Percentiles rank a stretch among this genome's conserved stretches.
Conservation (phyloP, 2,329 filamentous ascomycete species). For the Botrytis paeoniae region DNA sequence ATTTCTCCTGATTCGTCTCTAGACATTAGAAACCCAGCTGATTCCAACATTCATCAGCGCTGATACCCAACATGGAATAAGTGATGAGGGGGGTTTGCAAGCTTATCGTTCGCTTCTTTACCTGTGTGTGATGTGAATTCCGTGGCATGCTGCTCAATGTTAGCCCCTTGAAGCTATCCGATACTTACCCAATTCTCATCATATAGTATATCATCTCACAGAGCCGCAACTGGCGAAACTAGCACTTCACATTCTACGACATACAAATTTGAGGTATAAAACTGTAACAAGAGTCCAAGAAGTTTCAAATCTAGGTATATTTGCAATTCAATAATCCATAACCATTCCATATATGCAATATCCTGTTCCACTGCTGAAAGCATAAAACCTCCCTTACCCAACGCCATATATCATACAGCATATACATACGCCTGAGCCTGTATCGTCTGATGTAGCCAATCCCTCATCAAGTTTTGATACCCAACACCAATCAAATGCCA, state of each 20-base stretch:
- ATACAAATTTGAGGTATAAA: neutral
- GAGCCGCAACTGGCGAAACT: too few relatives aligned
- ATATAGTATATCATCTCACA: neutral
- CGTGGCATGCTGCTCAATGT: neutral
- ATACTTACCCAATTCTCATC: neutral
- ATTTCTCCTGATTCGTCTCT: neutral
- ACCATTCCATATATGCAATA: neutral
- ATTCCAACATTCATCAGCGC: neutral
- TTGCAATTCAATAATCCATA: neutral
- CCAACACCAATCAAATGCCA: constrained; percentile 9
- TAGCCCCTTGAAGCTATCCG: neutral
- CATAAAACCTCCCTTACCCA: neutral
- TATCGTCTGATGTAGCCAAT: constrained; percentile 1
- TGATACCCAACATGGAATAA: too few relatives aligned
- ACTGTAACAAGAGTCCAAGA: neutral
- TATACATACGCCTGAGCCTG: neutral
- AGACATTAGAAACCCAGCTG: too few relatives aligned
- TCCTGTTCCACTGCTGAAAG: neutral
- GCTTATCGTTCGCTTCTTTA: neutral
- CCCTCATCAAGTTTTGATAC: constrained; percentile 11
- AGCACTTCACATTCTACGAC: neutral
- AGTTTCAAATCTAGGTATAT: constrained; percentile 4
- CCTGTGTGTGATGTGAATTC: neutral
- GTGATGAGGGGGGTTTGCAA: too few relatives aligned
- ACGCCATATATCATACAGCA: constrained; percentile 12